Percentiles rank a stretch among this genome's conserved stretches.
These are phyloP conservation scores for Trichoderma sp. DNA, from an alignment of 2,329 filamentous ascomycete genomes.

Conservation along the genomic window DNA sequence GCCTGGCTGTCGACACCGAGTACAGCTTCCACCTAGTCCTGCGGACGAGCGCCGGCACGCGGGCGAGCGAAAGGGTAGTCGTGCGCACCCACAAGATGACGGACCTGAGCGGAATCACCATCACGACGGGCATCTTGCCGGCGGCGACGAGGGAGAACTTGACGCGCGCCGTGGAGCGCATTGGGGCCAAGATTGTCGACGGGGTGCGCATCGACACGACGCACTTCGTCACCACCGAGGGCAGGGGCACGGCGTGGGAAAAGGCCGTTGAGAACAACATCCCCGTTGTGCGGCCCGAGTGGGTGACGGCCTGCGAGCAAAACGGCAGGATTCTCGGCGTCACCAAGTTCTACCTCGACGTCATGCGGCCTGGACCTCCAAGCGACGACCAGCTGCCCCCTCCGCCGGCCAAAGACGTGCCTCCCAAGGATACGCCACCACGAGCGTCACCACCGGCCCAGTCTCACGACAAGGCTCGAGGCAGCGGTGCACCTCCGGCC, in stretches of 20 bases:
- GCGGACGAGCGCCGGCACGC: conserved; percentile 86
- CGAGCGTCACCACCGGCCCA: conserved; percentile 32
- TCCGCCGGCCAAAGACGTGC: conserved; percentile 41
- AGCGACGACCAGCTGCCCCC: conserved; percentile 42
- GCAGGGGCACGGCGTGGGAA: conserved; percentile 87
- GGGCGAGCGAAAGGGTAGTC: conserved; percentile 76
- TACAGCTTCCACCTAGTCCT: conserved; percentile 94
- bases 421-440: conserved; percentile 34
- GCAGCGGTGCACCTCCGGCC: conserved; percentile 32
- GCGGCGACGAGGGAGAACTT: conserved; percentile 72
- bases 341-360: conserved; percentile 93
- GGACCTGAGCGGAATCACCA: conserved; percentile 90
- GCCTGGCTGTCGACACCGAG: conserved; percentile 92
- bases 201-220: conserved; percentile 94
- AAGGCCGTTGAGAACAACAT: conserved; percentile 98
- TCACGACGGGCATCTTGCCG: conserved; percentile 86
- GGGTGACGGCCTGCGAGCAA: conserved; percentile 94
- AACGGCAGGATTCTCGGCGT: conserved; percentile 92
- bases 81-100: conserved; percentile 99
- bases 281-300: conserved; percentile 93
- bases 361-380: conserved; percentile 55
- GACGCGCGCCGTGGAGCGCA: conserved; percentile 74
- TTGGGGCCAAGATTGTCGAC: conserved; percentile 90
- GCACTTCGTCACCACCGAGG: conserved; percentile 96
- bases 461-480: conserved; percentile 33